phyloP scores from a whole-genome alignment of 1,139 yeast species.

The Ashbya aceris region DNA sequence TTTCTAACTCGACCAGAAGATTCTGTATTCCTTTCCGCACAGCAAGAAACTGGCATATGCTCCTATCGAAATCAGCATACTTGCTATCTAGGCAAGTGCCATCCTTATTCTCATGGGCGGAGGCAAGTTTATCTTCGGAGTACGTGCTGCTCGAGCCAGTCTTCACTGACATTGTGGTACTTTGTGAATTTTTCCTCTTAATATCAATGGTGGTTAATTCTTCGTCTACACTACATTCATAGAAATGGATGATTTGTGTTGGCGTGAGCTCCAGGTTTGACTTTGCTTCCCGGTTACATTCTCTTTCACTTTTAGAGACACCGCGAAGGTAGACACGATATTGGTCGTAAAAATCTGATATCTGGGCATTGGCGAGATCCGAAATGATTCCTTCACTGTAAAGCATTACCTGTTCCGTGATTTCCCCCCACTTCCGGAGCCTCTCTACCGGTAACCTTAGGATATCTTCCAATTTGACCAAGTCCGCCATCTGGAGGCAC shows the following conservation, averaged over 20 bases:
- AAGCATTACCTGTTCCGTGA: conserved; percentile 10
- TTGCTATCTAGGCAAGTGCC: background rate
- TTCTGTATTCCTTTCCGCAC: conserved; percentile 11
- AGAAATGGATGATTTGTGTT: conserved; percentile 22
- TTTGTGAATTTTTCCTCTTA: background rate
- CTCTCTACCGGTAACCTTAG: conserved; percentile 21
- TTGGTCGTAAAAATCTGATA: background rate
- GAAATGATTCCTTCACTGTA: conserved; percentile 3
- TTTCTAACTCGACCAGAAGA: conserved; percentile 8
- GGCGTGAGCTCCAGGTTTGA: conserved; percentile 20
- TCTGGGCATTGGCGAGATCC: background rate
- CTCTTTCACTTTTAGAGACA: background rate
- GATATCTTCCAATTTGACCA: conserved; percentile 16
- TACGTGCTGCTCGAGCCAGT: background rate
- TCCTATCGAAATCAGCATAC: background rate
- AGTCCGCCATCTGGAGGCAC: conserved; percentile 17
- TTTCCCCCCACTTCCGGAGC: conserved; percentile 15
- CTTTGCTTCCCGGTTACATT: conserved; percentile 13
- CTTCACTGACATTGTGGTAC: background rate
- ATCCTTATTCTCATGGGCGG: background rate
- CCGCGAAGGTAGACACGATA: background rate
- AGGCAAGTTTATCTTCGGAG: background rate
- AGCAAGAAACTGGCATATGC: conserved; percentile 13
- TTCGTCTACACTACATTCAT: conserved; percentile 6
- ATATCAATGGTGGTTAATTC: background rate